These are phyloP conservation scores for Fusarium stilboides DNA, from an alignment of 2,329 filamentous ascomycete genomes.

Conservation along the genomic window DNA sequence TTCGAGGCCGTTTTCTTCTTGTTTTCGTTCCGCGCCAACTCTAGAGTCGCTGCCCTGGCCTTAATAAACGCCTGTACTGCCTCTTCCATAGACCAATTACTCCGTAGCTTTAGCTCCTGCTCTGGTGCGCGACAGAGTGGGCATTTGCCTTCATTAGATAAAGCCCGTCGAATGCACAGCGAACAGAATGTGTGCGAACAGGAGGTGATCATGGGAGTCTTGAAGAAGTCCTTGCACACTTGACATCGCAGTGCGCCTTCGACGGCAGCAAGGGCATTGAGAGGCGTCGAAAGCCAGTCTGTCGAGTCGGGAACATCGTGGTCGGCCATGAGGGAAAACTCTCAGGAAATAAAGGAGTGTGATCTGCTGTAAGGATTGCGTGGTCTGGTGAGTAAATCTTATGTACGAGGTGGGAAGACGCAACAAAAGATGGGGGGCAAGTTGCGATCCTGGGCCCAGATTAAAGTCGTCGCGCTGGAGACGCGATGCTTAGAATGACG, in stretches of 20 bases:
- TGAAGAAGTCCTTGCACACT: slow-evolving; percentile 98
- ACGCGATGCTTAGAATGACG: slow-evolving; percentile 44
- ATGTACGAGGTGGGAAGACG: not conserved
- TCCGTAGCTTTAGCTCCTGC: slow-evolving; percentile 86
- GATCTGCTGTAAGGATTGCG: not conserved
- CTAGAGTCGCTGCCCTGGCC: slow-evolving; percentile 74
- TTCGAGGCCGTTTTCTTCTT: slow-evolving; percentile 60
- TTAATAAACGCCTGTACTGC: slow-evolving; percentile 83
- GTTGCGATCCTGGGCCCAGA: slow-evolving; percentile 16
- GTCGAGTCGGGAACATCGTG: slow-evolving; percentile 79
- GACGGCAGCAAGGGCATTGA: slow-evolving; percentile 77
- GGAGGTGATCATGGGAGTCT: slow-evolving; percentile 93
- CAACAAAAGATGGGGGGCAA: slow-evolving; percentile 4
- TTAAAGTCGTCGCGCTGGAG: slow-evolving; percentile 41
- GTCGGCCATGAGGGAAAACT: slow-evolving; percentile 49
- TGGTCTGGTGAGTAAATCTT: not conserved
- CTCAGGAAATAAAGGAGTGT: not conserved
- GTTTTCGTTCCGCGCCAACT: slow-evolving; percentile 68
- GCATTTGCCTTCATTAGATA: slow-evolving; percentile 88
- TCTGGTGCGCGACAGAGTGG: slow-evolving; percentile 85
- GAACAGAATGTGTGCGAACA: slow-evolving; percentile 98
- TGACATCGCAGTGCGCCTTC: slow-evolving; percentile 93
- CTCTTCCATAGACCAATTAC: slow-evolving; percentile 89
- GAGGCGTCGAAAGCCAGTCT: slow-evolving; percentile 83
- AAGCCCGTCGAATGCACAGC: slow-evolving; percentile 89